Evolutionary conservation across 768 basidiomycete species (phyloP).

Genomic region (Russula olivacea): DNA sequence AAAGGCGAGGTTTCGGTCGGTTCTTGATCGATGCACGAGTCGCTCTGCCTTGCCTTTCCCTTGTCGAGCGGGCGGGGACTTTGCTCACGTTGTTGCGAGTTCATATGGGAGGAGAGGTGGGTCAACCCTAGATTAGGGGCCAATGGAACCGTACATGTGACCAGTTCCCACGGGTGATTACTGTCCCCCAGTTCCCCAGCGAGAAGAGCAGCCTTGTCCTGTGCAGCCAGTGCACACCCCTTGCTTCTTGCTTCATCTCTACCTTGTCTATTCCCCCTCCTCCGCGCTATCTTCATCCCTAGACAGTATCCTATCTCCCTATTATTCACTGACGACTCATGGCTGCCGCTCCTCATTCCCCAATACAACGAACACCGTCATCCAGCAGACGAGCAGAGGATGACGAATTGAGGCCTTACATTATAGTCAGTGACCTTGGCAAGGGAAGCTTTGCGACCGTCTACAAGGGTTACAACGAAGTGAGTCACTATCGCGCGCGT

Average conservation of each 20-base stretch:
- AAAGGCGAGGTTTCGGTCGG: conserved; percentile 53
- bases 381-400: conserved; percentile 41
- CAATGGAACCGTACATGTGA: not conserved
- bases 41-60: conserved; percentile 48
- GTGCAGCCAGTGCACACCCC: not conserved
- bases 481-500: conserved; percentile 34
- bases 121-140: not conserved
- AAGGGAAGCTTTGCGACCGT: conserved; percentile 96
- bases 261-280: not conserved
- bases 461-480: conserved; percentile 89
- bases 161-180: not conserved
- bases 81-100: not conserved
- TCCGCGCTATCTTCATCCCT: not conserved
- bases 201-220: not conserved
- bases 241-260: not conserved
- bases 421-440: conserved; percentile 70
- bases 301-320: not conserved
- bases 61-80: conserved; percentile 34
- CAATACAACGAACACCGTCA: conserved; percentile 3
- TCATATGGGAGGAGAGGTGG: not conserved
- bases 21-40: conserved; percentile 25
- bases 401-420: conserved; percentile 69
- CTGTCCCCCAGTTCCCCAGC: not conserved
- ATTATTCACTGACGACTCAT: not conserved
- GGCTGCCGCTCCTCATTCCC: conserved; percentile 11